Evolutionary conservation across 1,284 basidiomycete species (phyloP).

Genomic region (Hemileia vastatrix): DNA sequence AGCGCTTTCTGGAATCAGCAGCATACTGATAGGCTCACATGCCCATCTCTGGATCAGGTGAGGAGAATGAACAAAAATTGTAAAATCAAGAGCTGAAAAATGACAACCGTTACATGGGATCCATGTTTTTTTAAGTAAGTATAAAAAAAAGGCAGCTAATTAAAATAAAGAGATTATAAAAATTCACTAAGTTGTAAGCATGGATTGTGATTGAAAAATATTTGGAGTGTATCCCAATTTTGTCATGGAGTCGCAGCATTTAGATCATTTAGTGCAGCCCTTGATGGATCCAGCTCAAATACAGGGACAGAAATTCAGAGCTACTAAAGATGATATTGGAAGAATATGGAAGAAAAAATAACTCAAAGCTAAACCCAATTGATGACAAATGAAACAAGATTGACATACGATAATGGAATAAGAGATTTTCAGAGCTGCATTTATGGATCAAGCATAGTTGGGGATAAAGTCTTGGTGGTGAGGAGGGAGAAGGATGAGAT

Average conservation of each 20-base stretch:
- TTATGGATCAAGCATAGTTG: constrained; percentile 83
- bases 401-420: constrained; percentile 32
- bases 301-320: constrained; percentile 15
- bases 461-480: constrained; percentile 71
- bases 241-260: constrained; percentile 62
- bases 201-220: constrained; percentile 73
- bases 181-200: constrained; percentile 70
- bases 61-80: constrained; percentile 68
- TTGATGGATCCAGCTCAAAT: background rate
- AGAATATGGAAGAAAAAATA: constrained; percentile 12
- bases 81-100: constrained; percentile 72
- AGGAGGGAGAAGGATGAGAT: constrained; percentile 79
- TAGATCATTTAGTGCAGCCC: constrained; percentile 1
- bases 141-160: background rate
- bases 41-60: constrained; percentile 75
- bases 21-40: constrained; percentile 75
- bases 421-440: constrained; percentile 58
- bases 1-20: constrained; percentile 76
- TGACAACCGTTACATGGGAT: too few species aligned
- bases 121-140: background rate
- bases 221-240: constrained; percentile 89
- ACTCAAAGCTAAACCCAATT: too few species aligned
- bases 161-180: background rate
- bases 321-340: constrained; percentile 28
- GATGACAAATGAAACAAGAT: too few species aligned